phyloP scores from a whole-genome alignment of 2,329 filamentous ascomycete genomes.

The Trichoderma harzianum region DNA sequence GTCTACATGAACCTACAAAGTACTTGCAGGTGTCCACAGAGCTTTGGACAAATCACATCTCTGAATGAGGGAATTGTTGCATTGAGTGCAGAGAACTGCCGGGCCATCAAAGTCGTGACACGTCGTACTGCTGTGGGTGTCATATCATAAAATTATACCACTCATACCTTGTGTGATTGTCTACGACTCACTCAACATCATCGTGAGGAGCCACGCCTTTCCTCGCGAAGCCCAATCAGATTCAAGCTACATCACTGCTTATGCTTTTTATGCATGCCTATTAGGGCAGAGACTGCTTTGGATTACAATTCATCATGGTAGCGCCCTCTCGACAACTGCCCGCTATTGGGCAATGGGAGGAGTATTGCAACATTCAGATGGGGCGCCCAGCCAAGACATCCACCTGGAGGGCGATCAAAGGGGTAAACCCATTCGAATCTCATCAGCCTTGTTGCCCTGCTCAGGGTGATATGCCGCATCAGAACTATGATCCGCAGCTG shows the following conservation, averaged over 20 bases:
- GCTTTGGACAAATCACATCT: not conserved
- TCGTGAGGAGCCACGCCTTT: not conserved
- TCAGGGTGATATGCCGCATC: not conserved
- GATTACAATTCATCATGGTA: not conserved
- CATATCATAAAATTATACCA: not conserved
- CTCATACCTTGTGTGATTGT: not conserved
- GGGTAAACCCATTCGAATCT: not conserved
- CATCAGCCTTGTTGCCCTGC: constrained; percentile 5
- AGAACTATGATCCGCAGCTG: not conserved
- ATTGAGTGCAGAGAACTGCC: not conserved
- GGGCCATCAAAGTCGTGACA: not conserved
- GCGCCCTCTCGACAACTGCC: not conserved
- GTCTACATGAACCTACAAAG: not conserved
- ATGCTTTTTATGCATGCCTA: not conserved
- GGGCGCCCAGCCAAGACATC: not conserved
- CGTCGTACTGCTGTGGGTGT: not conserved
- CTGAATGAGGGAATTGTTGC: not conserved
- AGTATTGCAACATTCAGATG: not conserved
- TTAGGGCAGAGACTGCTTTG: not conserved
- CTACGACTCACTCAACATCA: not conserved
- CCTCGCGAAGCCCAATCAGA: not conserved
- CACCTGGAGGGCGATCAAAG: constrained; percentile 1
- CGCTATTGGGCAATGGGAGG: not conserved
- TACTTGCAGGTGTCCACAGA: not conserved
- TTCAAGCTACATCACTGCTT: not conserved